These are phyloP conservation scores for Geotrichum citri-aurantii DNA, from an alignment of 1,139 yeast genomes.

Conservation along the genomic window DNA sequence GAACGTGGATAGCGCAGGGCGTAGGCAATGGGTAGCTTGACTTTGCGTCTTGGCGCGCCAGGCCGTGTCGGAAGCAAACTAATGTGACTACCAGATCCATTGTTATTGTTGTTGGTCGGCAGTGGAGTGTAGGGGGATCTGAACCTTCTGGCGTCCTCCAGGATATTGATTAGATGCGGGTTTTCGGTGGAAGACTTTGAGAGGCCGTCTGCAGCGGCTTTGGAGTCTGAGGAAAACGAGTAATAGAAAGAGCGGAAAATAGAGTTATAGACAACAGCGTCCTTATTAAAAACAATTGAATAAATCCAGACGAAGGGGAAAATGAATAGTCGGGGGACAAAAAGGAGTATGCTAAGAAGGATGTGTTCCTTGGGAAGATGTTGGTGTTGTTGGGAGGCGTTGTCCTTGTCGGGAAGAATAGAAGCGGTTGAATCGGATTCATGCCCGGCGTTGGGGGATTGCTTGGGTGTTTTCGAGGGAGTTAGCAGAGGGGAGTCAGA, in stretches of 20 bases:
- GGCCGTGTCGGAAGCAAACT: not conserved
- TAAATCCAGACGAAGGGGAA: not conserved
- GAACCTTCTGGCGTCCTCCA: conserved; percentile 1
- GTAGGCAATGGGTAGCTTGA: conserved; percentile 1
- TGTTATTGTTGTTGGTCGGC: not conserved
- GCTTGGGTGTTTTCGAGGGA: not conserved
- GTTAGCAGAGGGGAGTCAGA: not conserved
- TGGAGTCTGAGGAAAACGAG: not conserved
- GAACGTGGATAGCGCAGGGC: conserved; percentile 12
- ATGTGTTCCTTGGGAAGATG: conserved; percentile 3
- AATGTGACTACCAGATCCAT: not conserved
- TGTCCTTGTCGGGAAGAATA: not conserved
- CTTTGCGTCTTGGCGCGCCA: conserved; percentile 1
- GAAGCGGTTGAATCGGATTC: not conserved
- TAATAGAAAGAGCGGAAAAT: conserved; percentile 2
- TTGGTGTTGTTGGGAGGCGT: not conserved
- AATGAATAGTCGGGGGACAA: conserved; percentile 4
- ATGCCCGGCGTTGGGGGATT: not conserved
- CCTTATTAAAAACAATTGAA: not conserved
- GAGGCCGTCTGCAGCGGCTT: not conserved
- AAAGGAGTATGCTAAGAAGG: not conserved
- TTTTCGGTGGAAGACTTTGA: not conserved
- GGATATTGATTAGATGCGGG: not conserved
- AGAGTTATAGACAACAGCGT: conserved; percentile 1
- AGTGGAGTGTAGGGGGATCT: conserved; percentile 6